Conservation (phyloP, 441 rosid species). For the Adansonia rubrostipa region DNA sequence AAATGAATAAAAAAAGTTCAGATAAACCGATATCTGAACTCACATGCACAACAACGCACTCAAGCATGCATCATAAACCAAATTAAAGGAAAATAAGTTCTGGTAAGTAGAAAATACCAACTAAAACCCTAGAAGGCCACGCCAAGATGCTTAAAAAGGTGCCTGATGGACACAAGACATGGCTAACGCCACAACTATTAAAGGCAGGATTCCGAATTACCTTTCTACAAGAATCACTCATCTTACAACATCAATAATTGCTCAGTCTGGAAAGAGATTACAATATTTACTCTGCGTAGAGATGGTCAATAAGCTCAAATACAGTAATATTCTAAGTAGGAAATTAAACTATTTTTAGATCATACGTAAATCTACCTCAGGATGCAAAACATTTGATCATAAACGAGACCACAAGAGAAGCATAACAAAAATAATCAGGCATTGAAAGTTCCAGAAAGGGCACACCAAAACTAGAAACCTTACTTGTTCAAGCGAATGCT, state of each 20-base stretch:
- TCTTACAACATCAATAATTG: slow-evolving; percentile 3
- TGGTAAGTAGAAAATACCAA: not conserved
- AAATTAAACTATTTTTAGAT: not conserved
- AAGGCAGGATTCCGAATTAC: not conserved
- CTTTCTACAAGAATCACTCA: not conserved
- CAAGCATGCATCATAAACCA: not conserved
- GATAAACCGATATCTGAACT: not conserved
- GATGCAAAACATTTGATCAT: not conserved
- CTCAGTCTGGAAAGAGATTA: not conserved
- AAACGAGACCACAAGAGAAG: not conserved
- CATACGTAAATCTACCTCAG: not conserved
- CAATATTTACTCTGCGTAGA: not conserved
- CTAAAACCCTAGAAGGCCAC: slow-evolving; percentile 7
- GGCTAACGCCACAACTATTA: not conserved
- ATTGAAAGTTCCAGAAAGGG: slow-evolving; percentile 12
- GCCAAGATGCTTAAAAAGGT: not conserved
- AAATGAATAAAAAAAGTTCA: not conserved
- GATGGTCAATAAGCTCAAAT: not conserved
- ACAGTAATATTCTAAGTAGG: not conserved
- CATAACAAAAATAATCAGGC: not conserved
- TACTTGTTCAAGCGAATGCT: slow-evolving; percentile 96
- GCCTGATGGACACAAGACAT: not conserved
- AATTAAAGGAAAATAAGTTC: not conserved
- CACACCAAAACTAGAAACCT: slow-evolving; percentile 30
- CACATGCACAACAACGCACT: not conserved